Evolutionary conservation across 768 basidiomycete genomes (phyloP).

Genomic region (Saitozyma podzolica): DNA sequence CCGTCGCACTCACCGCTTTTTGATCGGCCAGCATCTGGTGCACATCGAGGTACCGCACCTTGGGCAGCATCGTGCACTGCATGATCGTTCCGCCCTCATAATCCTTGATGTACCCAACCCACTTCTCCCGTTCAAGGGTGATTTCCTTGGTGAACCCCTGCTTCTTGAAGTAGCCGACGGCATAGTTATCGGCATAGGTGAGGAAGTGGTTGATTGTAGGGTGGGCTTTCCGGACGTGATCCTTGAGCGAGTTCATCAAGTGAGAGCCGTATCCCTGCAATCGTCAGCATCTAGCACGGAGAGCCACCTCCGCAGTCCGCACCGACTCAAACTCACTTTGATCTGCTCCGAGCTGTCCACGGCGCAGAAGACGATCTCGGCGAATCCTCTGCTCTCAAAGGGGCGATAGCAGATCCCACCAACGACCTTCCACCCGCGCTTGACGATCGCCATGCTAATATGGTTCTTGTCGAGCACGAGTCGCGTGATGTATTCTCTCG

Average conservation of each 20-base stretch:
- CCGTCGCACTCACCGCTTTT: slow-evolving; percentile 61
- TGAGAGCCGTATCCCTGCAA: slow-evolving; percentile 91
- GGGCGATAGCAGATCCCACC: slow-evolving; percentile 97
- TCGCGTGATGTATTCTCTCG: slow-evolving; percentile 94
- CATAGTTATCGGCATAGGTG: slow-evolving; percentile 98
- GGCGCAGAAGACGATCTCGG: slow-evolving; percentile 98
- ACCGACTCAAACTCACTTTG: slow-evolving; percentile 63
- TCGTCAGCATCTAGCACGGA: neutral
- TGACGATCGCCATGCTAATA: slow-evolving; percentile 89
- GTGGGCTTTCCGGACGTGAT: slow-evolving; percentile 78
- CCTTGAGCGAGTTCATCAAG: slow-evolving; percentile 98
- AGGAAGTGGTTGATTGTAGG: slow-evolving; percentile 90
- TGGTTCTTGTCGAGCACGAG: slow-evolving; percentile 91
- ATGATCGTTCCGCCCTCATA: slow-evolving; percentile 99
- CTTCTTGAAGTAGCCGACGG: slow-evolving; percentile 98
- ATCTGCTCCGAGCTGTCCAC: slow-evolving; percentile 95
- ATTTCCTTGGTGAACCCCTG: slow-evolving; percentile 99
- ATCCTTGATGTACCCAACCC: slow-evolving; percentile 99
- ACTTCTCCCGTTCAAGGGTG: slow-evolving; percentile 79
- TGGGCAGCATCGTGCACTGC: slow-evolving; percentile 86
- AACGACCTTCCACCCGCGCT: slow-evolving; percentile 90
- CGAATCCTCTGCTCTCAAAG: slow-evolving; percentile 90
- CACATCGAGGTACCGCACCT: slow-evolving; percentile 84
- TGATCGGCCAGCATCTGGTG: slow-evolving; percentile 72
- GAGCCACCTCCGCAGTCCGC: neutral